Evolutionary conservation across 2,329 filamentous ascomycete species (phyloP).

Genomic region (Colletotrichum trifolii): DNA sequence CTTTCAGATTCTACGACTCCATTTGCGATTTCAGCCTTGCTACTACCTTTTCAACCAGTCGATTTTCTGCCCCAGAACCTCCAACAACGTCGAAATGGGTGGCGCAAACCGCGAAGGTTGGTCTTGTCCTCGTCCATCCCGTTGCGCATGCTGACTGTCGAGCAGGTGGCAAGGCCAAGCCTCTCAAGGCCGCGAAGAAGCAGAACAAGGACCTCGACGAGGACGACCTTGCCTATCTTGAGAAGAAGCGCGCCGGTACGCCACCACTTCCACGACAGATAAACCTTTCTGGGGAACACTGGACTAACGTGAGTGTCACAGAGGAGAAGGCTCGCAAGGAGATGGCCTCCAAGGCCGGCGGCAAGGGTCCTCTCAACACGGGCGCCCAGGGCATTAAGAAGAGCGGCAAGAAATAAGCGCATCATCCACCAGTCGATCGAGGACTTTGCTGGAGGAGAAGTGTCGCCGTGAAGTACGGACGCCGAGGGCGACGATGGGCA

Average conservation of each 20-base stretch:
- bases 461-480: not conserved
- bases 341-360: slow-evolving; percentile 81
- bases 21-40: slow-evolving; percentile 28
- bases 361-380: slow-evolving; percentile 89
- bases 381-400: slow-evolving; percentile 95
- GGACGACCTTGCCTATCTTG: slow-evolving; percentile 83
- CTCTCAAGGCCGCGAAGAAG: slow-evolving; percentile 91
- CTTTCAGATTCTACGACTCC: slow-evolving; percentile 11
- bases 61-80: slow-evolving; percentile 10
- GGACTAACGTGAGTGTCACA: slow-evolving; percentile 44
- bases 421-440: not conserved
- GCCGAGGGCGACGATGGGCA: not conserved
- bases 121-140: slow-evolving; percentile 25
- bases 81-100: slow-evolving; percentile 47
- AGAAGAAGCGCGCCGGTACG: slow-evolving; percentile 87
- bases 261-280: not conserved
- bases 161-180: slow-evolving; percentile 83
- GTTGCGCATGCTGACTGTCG: slow-evolving; percentile 7
- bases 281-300: not conserved
- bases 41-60: slow-evolving; percentile 14
- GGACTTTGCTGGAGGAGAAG: not conserved
- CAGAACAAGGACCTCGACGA: slow-evolving; percentile 84
- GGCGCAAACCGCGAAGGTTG: slow-evolving; percentile 52
- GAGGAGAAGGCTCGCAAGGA: slow-evolving; percentile 90
- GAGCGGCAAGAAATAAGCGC: slow-evolving; percentile 89